phyloP scores from a whole-genome alignment of 2,329 filamentous ascomycete species.

The Epichloe elymi region DNA sequence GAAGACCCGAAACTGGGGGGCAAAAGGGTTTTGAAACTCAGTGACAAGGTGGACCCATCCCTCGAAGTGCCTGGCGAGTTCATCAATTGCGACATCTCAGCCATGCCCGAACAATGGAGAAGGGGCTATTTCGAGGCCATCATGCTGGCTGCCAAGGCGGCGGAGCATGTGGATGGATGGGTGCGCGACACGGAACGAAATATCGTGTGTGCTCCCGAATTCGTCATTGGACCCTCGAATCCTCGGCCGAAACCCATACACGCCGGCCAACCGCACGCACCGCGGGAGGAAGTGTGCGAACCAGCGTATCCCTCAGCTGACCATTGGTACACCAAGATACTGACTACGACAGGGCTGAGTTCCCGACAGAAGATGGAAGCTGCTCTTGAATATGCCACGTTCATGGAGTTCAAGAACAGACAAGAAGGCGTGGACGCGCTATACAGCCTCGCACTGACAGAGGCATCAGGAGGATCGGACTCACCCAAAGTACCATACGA shows the following conservation, averaged over 20 bases:
- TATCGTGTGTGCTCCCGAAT: constrained; percentile 56
- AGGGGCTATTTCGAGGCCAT: constrained; percentile 74
- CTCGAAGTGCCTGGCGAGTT: constrained; percentile 56
- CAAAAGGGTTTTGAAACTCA: constrained; percentile 43
- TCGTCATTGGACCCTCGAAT: constrained; percentile 73
- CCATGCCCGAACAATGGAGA: constrained; percentile 72
- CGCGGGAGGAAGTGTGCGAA: constrained; percentile 63
- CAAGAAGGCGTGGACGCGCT: constrained; percentile 54
- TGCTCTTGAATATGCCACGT: constrained; percentile 70
- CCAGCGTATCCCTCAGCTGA: constrained; percentile 58
- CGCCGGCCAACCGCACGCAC: constrained; percentile 46
- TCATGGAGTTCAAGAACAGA: constrained; percentile 64
- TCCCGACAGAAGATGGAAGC: constrained; percentile 70
- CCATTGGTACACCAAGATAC: constrained; percentile 65
- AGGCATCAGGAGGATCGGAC: constrained; percentile 48
- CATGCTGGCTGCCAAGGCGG: constrained; percentile 61
- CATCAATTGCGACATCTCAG: constrained; percentile 54
- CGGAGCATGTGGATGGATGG: constrained; percentile 73
- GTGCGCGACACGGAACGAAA: constrained; percentile 54
- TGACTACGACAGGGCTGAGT: constrained; percentile 69
- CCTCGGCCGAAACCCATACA: constrained; percentile 63
- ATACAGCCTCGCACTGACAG: constrained; percentile 63
- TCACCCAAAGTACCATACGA: constrained; percentile 36
- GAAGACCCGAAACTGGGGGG: constrained; percentile 61
- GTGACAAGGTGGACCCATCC: constrained; percentile 46